Percentiles rank a stretch among this genome's conserved stretches.
phyloP scores from a whole-genome alignment of 1,139 yeast genomes.

The Komagataea norvegica region DNA sequence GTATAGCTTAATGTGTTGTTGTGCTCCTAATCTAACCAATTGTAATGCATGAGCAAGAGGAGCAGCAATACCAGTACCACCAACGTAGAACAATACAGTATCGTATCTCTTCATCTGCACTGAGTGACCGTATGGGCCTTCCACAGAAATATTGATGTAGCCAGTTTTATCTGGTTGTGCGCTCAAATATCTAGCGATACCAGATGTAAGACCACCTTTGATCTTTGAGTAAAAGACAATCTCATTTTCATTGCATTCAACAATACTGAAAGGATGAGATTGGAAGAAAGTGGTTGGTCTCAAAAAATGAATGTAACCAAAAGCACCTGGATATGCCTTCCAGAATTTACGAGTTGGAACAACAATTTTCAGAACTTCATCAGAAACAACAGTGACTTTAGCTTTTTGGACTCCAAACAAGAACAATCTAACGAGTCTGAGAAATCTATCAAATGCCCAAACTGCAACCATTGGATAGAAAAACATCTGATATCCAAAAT shows the following conservation, averaged over 20 bases:
- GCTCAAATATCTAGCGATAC: constrained; percentile 29
- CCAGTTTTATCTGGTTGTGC: constrained; percentile 20
- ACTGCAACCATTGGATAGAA: constrained; percentile 26
- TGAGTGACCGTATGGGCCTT: constrained; percentile 58
- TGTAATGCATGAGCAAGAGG: constrained; percentile 29
- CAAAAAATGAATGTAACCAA: constrained; percentile 37
- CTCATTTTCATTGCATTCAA: constrained; percentile 30
- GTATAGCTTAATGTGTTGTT: constrained; percentile 35
- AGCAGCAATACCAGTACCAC: constrained; percentile 73
- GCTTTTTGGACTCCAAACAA: constrained; percentile 35
- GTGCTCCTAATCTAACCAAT: constrained; percentile 2
- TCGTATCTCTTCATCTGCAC: constrained; percentile 51
- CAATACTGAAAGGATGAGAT: constrained; percentile 50
- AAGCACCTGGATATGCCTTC: constrained; percentile 35
- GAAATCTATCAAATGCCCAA: constrained; percentile 35
- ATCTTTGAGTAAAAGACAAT: constrained; percentile 40
- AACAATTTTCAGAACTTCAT: constrained; percentile 37
- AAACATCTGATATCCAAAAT: constrained; percentile 30
- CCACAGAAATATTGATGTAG: constrained; percentile 37
- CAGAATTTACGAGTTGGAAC: constrained; percentile 29
- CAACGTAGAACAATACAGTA: constrained; percentile 49
- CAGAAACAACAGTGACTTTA: constrained; percentile 44
- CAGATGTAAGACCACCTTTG: constrained; percentile 44
- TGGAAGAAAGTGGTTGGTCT: constrained; percentile 44
- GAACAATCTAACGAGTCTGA: constrained; percentile 28